Evolutionary conservation across 2,329 filamentous ascomycete species (phyloP).

Genomic region (Fonsecaea pedrosoi): DNA sequence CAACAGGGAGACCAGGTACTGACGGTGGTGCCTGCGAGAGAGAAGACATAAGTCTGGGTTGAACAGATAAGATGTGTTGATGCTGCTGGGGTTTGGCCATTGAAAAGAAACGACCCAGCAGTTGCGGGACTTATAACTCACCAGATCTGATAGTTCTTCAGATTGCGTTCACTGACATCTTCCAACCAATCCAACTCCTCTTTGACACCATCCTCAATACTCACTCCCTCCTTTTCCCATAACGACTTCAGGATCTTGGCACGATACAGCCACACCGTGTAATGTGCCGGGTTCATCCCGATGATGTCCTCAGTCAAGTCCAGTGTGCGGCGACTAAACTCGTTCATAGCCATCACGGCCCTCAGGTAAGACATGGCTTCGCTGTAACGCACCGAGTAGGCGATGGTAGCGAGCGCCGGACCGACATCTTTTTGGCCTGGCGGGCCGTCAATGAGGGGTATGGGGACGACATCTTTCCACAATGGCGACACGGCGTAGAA

Average conservation of each 20-base stretch:
- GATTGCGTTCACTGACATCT: slow-evolving; percentile 76
- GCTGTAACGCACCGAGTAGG: slow-evolving; percentile 86
- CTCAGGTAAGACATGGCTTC: slow-evolving; percentile 94
- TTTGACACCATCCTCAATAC: slow-evolving; percentile 59
- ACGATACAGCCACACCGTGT: slow-evolving; percentile 98
- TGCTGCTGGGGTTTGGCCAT: slow-evolving; percentile 54
- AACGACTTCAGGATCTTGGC: slow-evolving; percentile 73
- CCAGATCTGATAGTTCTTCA: slow-evolving; percentile 99
- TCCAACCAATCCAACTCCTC: slow-evolving; percentile 85
- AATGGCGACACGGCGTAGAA: slow-evolving; percentile 70
- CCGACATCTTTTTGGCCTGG: slow-evolving; percentile 34
- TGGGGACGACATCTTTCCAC: slow-evolving; percentile 85
- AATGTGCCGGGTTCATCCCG: slow-evolving; percentile 91
- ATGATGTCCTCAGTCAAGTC: slow-evolving; percentile 89
- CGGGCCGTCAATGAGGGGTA: slow-evolving; percentile 78
- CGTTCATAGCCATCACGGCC: slow-evolving; percentile 87
- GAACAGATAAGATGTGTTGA: slow-evolving; percentile 46
- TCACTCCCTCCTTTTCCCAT: slow-evolving; percentile 38
- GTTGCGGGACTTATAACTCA: slow-evolving; percentile 34
- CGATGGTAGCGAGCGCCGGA: slow-evolving; percentile 84
- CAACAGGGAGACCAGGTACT: slow-evolving; percentile 63
- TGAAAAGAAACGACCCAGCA: not conserved
- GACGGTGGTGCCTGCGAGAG: slow-evolving; percentile 62
- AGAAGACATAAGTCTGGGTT: not conserved
- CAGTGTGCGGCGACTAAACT: slow-evolving; percentile 79